Conservation (phyloP, 148 eudicot species). For the Rhododendron kiyosumense region DNA sequence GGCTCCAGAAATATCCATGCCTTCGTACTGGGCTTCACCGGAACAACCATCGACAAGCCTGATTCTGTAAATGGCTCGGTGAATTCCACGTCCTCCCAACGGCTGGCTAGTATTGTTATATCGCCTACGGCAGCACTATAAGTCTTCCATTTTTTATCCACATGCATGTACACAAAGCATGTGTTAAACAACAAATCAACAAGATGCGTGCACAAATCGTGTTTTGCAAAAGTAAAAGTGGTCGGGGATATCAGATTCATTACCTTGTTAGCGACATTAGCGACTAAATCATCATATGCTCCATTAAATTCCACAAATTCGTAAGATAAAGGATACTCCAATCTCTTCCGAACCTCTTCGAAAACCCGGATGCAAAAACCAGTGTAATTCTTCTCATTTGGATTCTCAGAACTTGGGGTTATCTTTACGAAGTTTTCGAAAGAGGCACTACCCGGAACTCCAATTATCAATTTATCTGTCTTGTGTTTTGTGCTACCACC, state of each 20-base stretch:
- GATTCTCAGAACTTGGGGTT: too few species aligned
- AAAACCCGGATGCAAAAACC: constrained; percentile 16
- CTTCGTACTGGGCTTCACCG: neutral
- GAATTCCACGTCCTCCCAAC: constrained; percentile 27
- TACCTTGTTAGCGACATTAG: constrained; percentile 13
- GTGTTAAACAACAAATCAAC: too few species aligned
- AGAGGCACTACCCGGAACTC: neutral
- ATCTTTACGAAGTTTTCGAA: neutral
- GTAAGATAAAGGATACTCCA: neutral
- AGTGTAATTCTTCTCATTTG: neutral
- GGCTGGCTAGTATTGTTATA: constrained; percentile 25
- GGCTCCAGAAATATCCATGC: constrained; percentile 38
- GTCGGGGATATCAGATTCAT: neutral
- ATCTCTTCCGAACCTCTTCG: neutral
- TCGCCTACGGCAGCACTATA: constrained; percentile 36
- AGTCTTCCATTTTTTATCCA: neutral
- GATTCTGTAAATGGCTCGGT: constrained; percentile 27
- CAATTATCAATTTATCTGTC: constrained; percentile 1
- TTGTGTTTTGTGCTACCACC: neutral
- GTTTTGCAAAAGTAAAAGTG: too few species aligned
- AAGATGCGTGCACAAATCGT: too few species aligned
- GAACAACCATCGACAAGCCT: constrained; percentile 25
- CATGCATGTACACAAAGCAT: too few species aligned
- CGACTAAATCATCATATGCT: constrained; percentile 4
- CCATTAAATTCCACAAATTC: neutral